These are phyloP conservation scores for Rubia peregrina DNA, from an alignment of 305 asterid species.

Conservation along the genomic window DNA sequence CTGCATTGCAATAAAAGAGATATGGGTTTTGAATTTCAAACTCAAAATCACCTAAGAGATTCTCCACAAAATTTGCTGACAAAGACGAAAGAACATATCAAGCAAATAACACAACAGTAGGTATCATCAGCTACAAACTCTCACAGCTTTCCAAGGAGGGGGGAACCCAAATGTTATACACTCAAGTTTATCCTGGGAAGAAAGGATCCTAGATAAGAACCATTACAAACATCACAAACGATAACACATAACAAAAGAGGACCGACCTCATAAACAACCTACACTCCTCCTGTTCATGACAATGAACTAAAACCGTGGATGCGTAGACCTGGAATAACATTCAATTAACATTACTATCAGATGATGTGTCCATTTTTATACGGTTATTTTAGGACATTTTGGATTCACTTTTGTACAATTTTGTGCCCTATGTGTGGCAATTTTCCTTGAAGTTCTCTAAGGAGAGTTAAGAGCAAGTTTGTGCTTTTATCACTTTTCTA, in stretches of 20 bases:
- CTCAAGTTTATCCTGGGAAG: neutral
- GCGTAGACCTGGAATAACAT: slow-evolving; percentile 25
- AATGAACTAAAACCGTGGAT: slow-evolving; percentile 36
- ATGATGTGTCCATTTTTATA: no score
- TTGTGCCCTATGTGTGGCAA: no score
- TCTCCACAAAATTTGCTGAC: slow-evolving; percentile 39
- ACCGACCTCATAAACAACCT: slow-evolving; percentile 21
- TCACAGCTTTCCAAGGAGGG: neutral
- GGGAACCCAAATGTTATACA: neutral
- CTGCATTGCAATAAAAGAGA: slow-evolving; percentile 35
- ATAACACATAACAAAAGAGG: neutral
- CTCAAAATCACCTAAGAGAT: slow-evolving; percentile 36
- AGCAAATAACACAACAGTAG: neutral
- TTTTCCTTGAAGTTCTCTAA: no score
- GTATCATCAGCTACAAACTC: neutral
- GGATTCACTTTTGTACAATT: no score
- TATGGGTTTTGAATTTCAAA: slow-evolving; percentile 37
- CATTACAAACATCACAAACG: neutral
- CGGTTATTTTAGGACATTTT: no score
- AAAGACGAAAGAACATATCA: neutral
- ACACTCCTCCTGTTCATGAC: slow-evolving; percentile 35
- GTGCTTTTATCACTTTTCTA: no score
- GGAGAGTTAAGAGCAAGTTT: no score
- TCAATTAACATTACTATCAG: neutral
- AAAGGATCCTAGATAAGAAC: neutral